These are phyloP conservation scores for Trichoderma asperellum DNA, from an alignment of 2,329 filamentous ascomycete species.

Conservation along the genomic window DNA sequence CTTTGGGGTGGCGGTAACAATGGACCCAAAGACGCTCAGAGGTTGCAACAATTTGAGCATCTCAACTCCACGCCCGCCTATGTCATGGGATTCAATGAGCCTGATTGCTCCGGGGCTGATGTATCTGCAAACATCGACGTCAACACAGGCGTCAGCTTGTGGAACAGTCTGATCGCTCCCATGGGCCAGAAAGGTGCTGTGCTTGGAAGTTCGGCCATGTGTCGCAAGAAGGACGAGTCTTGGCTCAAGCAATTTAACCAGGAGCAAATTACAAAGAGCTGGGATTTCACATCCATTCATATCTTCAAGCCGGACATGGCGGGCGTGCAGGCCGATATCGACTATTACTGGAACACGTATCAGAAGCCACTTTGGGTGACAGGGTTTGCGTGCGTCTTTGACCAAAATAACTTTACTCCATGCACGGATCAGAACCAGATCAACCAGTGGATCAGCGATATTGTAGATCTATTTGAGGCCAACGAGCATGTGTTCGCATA, in stretches of 20 bases:
- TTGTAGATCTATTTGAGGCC: conserved; percentile 30
- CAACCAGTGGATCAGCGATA: conserved; percentile 30
- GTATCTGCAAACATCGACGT: conserved; percentile 31
- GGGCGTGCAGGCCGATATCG: conserved; percentile 31
- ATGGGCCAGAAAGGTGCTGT: conserved; percentile 62
- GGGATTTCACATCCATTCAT: conserved; percentile 32
- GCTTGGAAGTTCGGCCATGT: conserved; percentile 60
- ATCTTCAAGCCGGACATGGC: conserved; percentile 31
- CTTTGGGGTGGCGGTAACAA: conserved; percentile 32
- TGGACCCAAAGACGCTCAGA: conserved; percentile 24
- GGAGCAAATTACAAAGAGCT: conserved; percentile 19
- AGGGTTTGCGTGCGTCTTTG: conserved; percentile 31
- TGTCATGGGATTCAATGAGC: conserved; percentile 31
- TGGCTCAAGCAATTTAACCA: conserved; percentile 31
- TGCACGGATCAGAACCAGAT: conserved; percentile 30
- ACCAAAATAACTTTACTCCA: conserved; percentile 28
- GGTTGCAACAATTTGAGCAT: conserved; percentile 28
- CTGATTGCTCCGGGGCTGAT: conserved; percentile 29
- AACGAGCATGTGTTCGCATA: conserved; percentile 31
- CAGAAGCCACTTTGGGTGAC: conserved; percentile 31
- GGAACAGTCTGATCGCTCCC: conserved; percentile 67
- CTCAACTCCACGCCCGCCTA: conserved; percentile 27
- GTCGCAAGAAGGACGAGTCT: conserved; percentile 51
- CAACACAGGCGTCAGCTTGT: conserved; percentile 47
- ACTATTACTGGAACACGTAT: conserved; percentile 33